phyloP scores from a whole-genome alignment of 106 monocot species.

The Dendrobium nobile region DNA sequence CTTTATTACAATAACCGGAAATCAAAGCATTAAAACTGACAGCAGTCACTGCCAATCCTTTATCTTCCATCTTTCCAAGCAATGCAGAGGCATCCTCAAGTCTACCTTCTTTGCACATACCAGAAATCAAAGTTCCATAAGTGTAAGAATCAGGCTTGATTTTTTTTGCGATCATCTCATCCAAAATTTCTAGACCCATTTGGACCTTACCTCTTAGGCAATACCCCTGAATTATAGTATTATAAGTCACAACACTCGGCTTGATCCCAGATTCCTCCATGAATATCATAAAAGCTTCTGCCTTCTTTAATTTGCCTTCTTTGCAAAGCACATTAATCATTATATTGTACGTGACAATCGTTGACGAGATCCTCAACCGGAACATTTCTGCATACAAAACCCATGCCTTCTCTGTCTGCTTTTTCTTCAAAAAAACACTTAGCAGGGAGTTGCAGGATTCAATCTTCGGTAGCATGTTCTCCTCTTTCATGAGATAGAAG shows the following conservation, averaged over 20 bases:
- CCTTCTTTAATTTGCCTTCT: constrained; percentile 70
- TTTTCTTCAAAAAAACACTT: constrained; percentile 8
- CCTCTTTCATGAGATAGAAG: constrained; percentile 6
- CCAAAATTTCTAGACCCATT: constrained; percentile 35
- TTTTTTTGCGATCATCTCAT: constrained; percentile 40
- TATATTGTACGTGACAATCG: constrained; percentile 68
- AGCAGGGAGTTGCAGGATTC: constrained; percentile 5
- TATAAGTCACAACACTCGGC: constrained; percentile 65
- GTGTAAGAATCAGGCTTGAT: constrained; percentile 63
- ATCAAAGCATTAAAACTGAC: constrained; percentile 60
- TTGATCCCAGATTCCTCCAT: constrained; percentile 54
- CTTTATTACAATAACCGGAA: constrained; percentile 53
- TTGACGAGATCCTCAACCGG: constrained; percentile 46
- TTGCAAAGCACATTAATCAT: constrained; percentile 82
- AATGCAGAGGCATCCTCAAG: constrained; percentile 50
- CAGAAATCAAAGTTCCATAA: constrained; percentile 46
- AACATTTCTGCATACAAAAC: constrained; percentile 79
- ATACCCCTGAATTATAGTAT: constrained; percentile 64
- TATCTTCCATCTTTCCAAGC: constrained; percentile 46
- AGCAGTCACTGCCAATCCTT: constrained; percentile 27
- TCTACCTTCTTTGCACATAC: constrained; percentile 53
- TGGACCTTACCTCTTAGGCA: constrained; percentile 40
- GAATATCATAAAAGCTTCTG: constrained; percentile 42
- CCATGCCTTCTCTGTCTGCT: constrained; percentile 33
- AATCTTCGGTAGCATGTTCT: neutral